Conservation (phyloP, 164 flowering plant genomes). For the Houttuynia cordata region DNA sequence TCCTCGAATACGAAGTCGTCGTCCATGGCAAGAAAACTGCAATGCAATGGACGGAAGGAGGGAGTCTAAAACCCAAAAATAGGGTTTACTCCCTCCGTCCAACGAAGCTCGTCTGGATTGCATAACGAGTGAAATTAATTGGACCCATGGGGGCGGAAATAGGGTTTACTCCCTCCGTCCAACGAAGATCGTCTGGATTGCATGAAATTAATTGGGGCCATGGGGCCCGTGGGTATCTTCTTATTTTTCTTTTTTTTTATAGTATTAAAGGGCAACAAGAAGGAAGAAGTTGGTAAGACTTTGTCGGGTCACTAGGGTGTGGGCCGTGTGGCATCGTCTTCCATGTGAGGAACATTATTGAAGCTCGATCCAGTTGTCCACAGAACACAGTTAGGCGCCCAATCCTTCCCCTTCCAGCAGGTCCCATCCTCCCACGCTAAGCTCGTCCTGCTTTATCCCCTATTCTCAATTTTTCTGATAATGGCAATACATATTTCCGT, state of each 20-base stretch:
- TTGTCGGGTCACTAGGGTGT: background rate
- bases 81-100: no score
- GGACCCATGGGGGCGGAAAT: no score
- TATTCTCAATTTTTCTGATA: background rate
- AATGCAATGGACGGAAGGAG: background rate
- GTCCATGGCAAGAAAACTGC: slow-evolving; percentile 19
- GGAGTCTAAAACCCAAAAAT: no score
- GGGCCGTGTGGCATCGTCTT: background rate
- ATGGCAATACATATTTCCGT: no score
- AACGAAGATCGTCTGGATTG: no score
- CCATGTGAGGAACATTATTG: slow-evolving; percentile 1
- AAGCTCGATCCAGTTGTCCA: background rate
- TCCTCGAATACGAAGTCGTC: slow-evolving; percentile 42
- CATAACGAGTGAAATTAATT: no score
- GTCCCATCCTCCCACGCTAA: background rate
- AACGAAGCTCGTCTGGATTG: no score
- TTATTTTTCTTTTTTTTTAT: background rate
- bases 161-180: no score
- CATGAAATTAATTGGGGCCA: no score
- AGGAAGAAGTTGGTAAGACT: no score
- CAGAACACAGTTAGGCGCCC: background rate
- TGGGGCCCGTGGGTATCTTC: background rate
- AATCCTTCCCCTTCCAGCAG: background rate
- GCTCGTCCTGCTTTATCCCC: background rate
- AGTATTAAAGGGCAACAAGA: no score